Percentiles rank a stretch among this genome's conserved stretches.
These are phyloP conservation scores for Elongisporangium prolatum DNA, from an alignment of 352 stramenopile genomes.

Conservation along the genomic window DNA sequence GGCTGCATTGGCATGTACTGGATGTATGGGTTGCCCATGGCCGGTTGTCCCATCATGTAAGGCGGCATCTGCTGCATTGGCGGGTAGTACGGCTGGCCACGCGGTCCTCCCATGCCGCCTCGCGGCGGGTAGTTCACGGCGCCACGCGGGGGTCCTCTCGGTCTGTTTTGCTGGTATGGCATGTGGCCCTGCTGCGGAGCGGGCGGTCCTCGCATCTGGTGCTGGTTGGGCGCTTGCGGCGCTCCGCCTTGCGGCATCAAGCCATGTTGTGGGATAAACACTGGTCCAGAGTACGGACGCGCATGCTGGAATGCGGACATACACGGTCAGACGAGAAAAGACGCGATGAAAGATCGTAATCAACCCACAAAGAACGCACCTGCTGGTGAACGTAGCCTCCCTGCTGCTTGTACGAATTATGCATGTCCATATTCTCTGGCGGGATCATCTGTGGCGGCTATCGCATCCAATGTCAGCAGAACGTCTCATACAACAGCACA, in stretches of 20 bases:
- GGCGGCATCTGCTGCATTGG: slow-evolving; percentile 39
- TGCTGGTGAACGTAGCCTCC: slow-evolving; percentile 36
- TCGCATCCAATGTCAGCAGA: neutral
- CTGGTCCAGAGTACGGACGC: slow-evolving; percentile 34
- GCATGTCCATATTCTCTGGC: slow-evolving; percentile 33
- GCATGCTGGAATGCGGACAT: slow-evolving; percentile 7
- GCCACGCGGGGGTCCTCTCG: slow-evolving; percentile 31
- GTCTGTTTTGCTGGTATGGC: slow-evolving; percentile 31
- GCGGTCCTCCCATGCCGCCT: slow-evolving; percentile 28
- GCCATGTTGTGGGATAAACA: slow-evolving; percentile 28
- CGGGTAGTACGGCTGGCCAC: slow-evolving; percentile 37
- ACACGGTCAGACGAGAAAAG: neutral
- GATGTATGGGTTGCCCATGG: slow-evolving; percentile 34
- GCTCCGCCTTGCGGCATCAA: slow-evolving; percentile 5
- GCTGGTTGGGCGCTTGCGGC: slow-evolving; percentile 26
- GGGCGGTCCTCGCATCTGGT: slow-evolving; percentile 49
- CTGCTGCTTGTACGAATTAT: slow-evolving; percentile 34
- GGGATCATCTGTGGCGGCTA: slow-evolving; percentile 2
- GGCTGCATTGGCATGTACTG: slow-evolving; percentile 39
- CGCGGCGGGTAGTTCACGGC: slow-evolving; percentile 35
- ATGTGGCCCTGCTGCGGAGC: slow-evolving; percentile 10
- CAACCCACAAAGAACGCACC: slow-evolving; percentile 10
- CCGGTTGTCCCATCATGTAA: slow-evolving; percentile 50
- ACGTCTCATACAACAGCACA: neutral
- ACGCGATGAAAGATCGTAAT: neutral